These are phyloP conservation scores for Teratosphaeria viscida DNA, from an alignment of 2,329 filamentous ascomycete genomes.

Conservation along the genomic window DNA sequence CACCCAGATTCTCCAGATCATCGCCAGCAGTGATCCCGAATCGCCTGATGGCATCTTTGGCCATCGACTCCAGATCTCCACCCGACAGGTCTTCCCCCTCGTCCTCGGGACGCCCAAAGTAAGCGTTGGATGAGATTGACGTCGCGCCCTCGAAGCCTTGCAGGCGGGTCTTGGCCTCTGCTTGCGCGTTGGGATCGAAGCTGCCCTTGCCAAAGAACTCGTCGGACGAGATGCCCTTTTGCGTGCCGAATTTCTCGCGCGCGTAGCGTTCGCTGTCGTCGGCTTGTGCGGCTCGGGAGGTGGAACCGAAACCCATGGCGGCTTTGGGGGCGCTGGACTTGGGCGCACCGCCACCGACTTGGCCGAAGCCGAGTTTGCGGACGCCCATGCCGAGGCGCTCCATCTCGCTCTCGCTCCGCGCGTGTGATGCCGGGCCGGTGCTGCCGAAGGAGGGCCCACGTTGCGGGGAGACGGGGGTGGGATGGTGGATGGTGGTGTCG, in stretches of 20 bases:
- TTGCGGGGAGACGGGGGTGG: slow-evolving; percentile 62
- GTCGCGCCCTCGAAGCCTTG: slow-evolving; percentile 88
- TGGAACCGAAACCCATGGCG: slow-evolving; percentile 68
- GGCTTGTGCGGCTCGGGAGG: slow-evolving; percentile 10
- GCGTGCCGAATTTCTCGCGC: slow-evolving; percentile 74
- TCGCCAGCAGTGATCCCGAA: slow-evolving; percentile 95
- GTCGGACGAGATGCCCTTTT: slow-evolving; percentile 95
- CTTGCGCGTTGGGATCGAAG: slow-evolving; percentile 69
- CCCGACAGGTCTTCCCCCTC: slow-evolving; percentile 45
- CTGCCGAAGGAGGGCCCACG: slow-evolving; percentile 51
- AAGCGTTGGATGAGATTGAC: slow-evolving; percentile 89
- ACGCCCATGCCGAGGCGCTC: slow-evolving; percentile 88
- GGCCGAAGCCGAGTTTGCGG: slow-evolving; percentile 74
- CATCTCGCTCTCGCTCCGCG: slow-evolving; percentile 60
- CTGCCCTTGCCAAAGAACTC: slow-evolving; percentile 92
- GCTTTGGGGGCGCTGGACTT: slow-evolving; percentile 46
- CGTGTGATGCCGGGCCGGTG: slow-evolving; percentile 37
- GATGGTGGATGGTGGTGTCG: slow-evolving; percentile 54
- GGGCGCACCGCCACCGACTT: slow-evolving; percentile 53
- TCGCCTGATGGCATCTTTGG: slow-evolving; percentile 89
- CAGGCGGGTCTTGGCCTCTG: slow-evolving; percentile 77
- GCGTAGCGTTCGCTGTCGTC: slow-evolving; percentile 74
- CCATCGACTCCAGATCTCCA: slow-evolving; percentile 75
- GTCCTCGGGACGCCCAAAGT: slow-evolving; percentile 82
- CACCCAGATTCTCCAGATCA: slow-evolving; percentile 82